A percentile compares a stretch with the other conserved stretches of the same genome.
Conservation (phyloP, 164 flowering plant species). For the Santalum album region DNA sequence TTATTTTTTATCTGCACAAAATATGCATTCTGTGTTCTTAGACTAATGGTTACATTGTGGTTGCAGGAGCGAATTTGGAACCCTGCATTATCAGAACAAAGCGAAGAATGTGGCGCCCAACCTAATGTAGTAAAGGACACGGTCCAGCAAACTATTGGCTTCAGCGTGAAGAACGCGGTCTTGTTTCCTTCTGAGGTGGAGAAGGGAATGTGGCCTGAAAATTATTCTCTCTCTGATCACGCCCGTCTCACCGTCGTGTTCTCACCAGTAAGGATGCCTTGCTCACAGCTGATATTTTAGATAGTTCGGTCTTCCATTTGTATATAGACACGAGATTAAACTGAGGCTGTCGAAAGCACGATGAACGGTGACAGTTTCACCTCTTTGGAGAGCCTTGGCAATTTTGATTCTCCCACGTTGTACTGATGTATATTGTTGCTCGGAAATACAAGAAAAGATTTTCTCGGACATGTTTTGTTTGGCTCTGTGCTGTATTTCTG, state of each 20-base stretch:
- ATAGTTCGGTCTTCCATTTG: not conserved
- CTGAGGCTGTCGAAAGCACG: not conserved
- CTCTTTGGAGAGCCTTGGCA: too few species aligned
- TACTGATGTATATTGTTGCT: too few species aligned
- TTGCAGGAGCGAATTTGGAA: conserved; percentile 78
- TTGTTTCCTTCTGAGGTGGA: conserved; percentile 93
- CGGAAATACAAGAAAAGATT: too few species aligned
- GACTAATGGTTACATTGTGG: conserved; percentile 5
- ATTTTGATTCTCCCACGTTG: too few species aligned
- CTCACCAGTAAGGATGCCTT: conserved; percentile 80
- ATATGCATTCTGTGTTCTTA: not conserved
- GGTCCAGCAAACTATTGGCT: conserved; percentile 52
- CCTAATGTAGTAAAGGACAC: conserved; percentile 14
- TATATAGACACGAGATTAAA: not conserved
- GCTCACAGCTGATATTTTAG: conserved; percentile 31
- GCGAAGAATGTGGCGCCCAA: conserved; percentile 24
- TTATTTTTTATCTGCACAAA: not conserved
- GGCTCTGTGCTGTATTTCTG: too few species aligned
- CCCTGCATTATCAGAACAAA: conserved; percentile 34
- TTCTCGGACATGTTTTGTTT: too few species aligned
- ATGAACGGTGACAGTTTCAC: too few species aligned
- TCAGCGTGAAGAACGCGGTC: conserved; percentile 83
- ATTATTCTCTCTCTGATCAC: conserved; percentile 93
- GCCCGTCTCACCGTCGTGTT: conserved; percentile 88
- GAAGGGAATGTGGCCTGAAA: conserved; percentile 93